These are phyloP conservation scores for Colletotrichum horii DNA, from an alignment of 2,329 filamentous ascomycete genomes.

Conservation along the genomic window DNA sequence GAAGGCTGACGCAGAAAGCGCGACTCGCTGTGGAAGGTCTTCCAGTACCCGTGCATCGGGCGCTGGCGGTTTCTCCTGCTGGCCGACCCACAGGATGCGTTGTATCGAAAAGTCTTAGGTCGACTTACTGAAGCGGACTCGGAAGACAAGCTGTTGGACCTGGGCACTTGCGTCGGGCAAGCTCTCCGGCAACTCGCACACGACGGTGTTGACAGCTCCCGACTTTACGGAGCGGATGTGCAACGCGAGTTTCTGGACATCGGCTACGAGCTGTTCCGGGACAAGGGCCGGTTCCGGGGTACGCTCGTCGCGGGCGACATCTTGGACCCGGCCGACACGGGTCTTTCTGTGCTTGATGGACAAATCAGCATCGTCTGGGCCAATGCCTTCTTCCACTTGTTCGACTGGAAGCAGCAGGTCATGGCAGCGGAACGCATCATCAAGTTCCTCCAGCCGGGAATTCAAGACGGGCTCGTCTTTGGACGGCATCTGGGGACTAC, in stretches of 20 bases:
- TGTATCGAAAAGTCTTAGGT: slow-evolving; percentile 47
- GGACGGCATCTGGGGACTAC: slow-evolving; percentile 54
- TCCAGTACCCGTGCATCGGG: slow-evolving; percentile 51
- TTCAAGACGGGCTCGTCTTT: slow-evolving; percentile 51
- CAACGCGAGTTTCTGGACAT: slow-evolving; percentile 56
- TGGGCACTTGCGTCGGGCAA: slow-evolving; percentile 58
- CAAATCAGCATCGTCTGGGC: slow-evolving; percentile 54
- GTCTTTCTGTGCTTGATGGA: slow-evolving; percentile 38
- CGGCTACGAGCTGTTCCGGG: slow-evolving; percentile 70
- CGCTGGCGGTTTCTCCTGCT: slow-evolving; percentile 55
- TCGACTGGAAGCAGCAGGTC: slow-evolving; percentile 52
- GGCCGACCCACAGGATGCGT: slow-evolving; percentile 43
- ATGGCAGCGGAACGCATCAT: slow-evolving; percentile 49
- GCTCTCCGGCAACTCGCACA: slow-evolving; percentile 52
- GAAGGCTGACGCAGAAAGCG: slow-evolving; percentile 35
- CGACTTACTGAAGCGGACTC: slow-evolving; percentile 44
- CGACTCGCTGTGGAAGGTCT: slow-evolving; percentile 50
- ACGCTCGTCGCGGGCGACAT: slow-evolving; percentile 58
- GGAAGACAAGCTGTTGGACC: slow-evolving; percentile 48
- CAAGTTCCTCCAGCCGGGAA: slow-evolving; percentile 48
- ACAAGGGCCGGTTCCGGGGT: slow-evolving; percentile 50
- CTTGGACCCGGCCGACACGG: slow-evolving; percentile 43
- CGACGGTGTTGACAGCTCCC: slow-evolving; percentile 53
- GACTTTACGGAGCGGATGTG: slow-evolving; percentile 56
- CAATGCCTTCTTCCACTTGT: slow-evolving; percentile 56